Base-by-base conservation (phyloP, 371 early-diverging fungal species). In the Mucor ambiguus region DNA sequence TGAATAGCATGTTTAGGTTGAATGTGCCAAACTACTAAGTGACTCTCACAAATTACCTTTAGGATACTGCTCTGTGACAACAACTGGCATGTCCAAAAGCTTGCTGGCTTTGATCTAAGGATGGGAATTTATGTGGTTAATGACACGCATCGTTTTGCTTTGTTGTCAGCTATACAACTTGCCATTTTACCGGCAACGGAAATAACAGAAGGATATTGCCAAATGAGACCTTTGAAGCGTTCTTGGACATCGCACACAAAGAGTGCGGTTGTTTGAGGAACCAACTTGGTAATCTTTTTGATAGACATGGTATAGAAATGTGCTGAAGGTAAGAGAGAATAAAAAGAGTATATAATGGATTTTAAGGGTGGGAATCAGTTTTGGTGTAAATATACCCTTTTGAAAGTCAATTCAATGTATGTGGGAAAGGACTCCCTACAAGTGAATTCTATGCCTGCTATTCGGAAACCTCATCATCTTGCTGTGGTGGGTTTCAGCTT, bases 171-270 rank as follows among this genome's bases (percentile, higher is more conserved):
- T 16, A 10, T 35, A 35, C 37, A 20, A 52, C 61, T 66, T 71
- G 94, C 90, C 95, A 97, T 90, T 80, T 97, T 97, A 46, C 84
- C 73, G 3, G 97, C 93, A n/a, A 93, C 94, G 43, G 89, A 83
- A 54, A 96, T 87, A 43, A 98, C 85, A 33, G 89, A 86, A 28
- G 88, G 87, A 65, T 87, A 95, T 38, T 90, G 88, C 84, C 90
- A 90, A 75, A 96, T 96, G 54, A 83, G 81, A 1, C 85, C 69
- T 65, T 92, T 84, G 82, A 98, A 98, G 60, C 88, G 85, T 57
- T 94, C 95, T 81, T 98, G 97, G 59, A 98, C 87, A 74, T 98
- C 97, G 76, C 98, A 97, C 48, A 95, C 79, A 67, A 97, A 90
- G 70, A 97, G 89, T n/a, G 93, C 94, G 1, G 94, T 93, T 18